These are phyloP conservation scores for Isoetes taiwanensis DNA, from an alignment of 75 land plant species.

Conservation along the genomic window DNA sequence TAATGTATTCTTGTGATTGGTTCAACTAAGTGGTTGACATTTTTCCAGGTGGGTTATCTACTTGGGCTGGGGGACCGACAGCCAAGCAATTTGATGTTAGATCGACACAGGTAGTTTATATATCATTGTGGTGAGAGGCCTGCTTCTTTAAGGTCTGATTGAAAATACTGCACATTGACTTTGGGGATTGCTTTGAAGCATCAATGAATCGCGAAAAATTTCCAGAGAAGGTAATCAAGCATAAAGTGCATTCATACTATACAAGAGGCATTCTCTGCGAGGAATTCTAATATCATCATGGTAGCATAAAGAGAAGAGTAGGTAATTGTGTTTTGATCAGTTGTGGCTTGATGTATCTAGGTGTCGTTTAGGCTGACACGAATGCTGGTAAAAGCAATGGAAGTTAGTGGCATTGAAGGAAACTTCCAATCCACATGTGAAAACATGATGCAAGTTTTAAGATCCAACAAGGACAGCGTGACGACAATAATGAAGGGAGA, in stretches of 20 bases:
- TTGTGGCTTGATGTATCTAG: no score
- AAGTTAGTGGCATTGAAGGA: slow-evolving; percentile 2
- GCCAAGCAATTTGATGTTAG: slow-evolving; percentile 3
- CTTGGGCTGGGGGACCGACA: slow-evolving; percentile 6
- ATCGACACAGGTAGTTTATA: background rate
- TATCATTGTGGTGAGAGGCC: no score
- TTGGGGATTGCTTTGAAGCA: slow-evolving; percentile 3
- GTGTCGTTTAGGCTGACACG: background rate
- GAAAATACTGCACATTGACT: slow-evolving; percentile 1
- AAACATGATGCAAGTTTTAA: background rate
- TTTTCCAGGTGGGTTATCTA: background rate
- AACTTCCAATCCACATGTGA: slow-evolving; percentile 1
- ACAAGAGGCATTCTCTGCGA: background rate
- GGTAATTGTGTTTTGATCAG: background rate
- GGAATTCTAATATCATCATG: no score
- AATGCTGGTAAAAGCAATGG: slow-evolving; percentile 8
- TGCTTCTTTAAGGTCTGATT: no score
- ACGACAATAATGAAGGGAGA: slow-evolving; percentile 2
- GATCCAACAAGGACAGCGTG: slow-evolving; percentile 9
- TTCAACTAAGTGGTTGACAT: background rate
- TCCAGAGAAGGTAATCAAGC: background rate
- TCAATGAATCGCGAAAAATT: slow-evolving; percentile 2
- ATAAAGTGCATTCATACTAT: background rate
- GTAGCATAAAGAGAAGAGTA: background rate
- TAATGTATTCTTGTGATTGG: background rate